Conservation (phyloP, 2,329 filamentous ascomycete species). For the Conoideocrella luteorostrata region DNA sequence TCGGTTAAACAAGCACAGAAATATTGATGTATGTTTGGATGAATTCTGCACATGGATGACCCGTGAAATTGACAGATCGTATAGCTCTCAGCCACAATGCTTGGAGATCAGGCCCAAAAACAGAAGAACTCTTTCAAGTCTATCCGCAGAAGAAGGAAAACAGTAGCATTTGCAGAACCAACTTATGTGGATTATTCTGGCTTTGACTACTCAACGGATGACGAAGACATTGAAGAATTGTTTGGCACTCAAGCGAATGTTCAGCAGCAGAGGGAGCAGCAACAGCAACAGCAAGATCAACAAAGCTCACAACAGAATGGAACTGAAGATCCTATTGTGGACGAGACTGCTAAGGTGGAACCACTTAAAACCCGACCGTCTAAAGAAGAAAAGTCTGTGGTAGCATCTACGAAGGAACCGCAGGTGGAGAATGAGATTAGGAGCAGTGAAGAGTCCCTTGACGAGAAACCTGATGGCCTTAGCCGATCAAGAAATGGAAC, state of each 20-base stretch:
- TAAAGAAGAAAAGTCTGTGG: conserved; percentile 33
- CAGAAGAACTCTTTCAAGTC: conserved; percentile 76
- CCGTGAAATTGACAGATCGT: conserved; percentile 15
- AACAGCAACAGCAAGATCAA: conserved; percentile 22
- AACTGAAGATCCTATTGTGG: conserved; percentile 30
- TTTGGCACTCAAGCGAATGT: conserved; percentile 28
- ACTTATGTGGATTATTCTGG: conserved; percentile 87
- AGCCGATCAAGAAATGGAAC: conserved; percentile 76
- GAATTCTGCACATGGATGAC: not conserved
- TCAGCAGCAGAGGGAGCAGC: conserved; percentile 24
- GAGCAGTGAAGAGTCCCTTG: conserved; percentile 63
- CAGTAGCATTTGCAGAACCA: conserved; percentile 75
- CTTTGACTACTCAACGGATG: conserved; percentile 77
- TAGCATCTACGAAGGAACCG: conserved; percentile 23
- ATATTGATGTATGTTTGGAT: conserved; percentile 72
- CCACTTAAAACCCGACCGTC: conserved; percentile 43
- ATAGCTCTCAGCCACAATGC: conserved; percentile 56
- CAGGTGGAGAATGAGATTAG: conserved; percentile 29
- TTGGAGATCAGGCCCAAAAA: conserved; percentile 64
- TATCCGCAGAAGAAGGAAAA: conserved; percentile 79
- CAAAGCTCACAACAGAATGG: conserved; percentile 15
- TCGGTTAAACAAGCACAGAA: conserved; percentile 92
- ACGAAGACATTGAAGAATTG: conserved; percentile 47
- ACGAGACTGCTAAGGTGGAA: conserved; percentile 50
- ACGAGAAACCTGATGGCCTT: conserved; percentile 42